A percentile compares a stretch with the other conserved stretches of the same genome.
Conservation (phyloP, 73 alveolate species). For the Paramecium octaurelia region DNA sequence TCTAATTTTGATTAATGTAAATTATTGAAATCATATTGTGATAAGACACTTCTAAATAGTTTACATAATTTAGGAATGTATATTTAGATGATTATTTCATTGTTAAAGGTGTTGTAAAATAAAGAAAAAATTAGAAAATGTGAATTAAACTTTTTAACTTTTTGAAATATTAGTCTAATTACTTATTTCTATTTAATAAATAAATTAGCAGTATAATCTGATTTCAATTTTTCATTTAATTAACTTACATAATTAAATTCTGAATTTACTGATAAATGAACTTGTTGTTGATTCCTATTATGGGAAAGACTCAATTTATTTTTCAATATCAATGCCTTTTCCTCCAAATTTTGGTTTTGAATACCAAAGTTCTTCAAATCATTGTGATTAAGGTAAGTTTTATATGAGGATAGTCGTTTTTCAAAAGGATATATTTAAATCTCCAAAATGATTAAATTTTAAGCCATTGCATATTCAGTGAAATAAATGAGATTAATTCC, state of each 20-base stretch:
- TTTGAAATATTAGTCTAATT: neutral
- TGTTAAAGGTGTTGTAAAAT: neutral
- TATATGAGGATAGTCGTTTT: neutral
- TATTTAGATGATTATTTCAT: neutral
- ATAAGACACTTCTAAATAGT: neutral
- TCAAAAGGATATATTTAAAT: neutral
- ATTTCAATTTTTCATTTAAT: neutral
- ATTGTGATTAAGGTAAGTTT: conserved; percentile 12
- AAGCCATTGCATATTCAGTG: neutral
- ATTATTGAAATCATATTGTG: neutral
- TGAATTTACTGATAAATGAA: neutral
- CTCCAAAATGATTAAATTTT: neutral
- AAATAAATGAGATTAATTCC: neutral
- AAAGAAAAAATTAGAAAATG: neutral
- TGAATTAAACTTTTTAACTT: neutral
- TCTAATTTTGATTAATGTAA: neutral
- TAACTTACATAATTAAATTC: neutral
- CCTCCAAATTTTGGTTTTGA: neutral
- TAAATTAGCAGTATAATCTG: neutral
- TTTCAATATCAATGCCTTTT: neutral
- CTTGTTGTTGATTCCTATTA: neutral
- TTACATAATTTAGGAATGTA: neutral
- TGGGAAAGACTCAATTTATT: neutral
- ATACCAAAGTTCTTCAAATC: neutral
- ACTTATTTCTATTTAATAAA: conserved; percentile 7